Percentiles rank a stretch among this genome's conserved stretches.
Evolutionary conservation across 2,329 filamentous ascomycete genomes (phyloP).

Genomic region (Annulohypoxylon truncatum): DNA sequence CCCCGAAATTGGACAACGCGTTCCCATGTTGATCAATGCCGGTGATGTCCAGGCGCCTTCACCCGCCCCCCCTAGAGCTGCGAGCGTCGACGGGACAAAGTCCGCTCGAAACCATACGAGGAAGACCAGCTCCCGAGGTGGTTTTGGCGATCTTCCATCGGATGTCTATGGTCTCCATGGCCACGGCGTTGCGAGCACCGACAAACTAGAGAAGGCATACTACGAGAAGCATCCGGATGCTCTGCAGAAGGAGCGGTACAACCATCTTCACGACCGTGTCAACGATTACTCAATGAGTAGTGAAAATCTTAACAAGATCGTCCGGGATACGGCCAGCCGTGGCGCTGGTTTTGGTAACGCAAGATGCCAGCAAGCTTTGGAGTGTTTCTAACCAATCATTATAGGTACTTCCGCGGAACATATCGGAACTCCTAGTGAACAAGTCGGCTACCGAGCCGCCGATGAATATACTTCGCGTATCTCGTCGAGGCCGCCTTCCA

Average conservation of each 20-base stretch:
- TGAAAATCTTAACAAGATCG: conserved; percentile 89
- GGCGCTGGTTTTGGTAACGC: conserved; percentile 64
- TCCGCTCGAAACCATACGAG: conserved; percentile 70
- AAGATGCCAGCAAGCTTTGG: conserved; percentile 44
- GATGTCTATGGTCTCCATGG: conserved; percentile 95
- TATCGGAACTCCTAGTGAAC: conserved; percentile 84
- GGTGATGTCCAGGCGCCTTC: conserved; percentile 97
- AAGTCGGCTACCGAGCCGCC: conserved; percentile 87
- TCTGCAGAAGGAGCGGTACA: conserved; percentile 76
- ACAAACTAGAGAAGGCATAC: conserved; percentile 91
- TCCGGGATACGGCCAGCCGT: conserved; percentile 74
- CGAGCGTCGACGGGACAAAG: conserved; percentile 51
- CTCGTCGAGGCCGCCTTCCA: conserved; percentile 66
- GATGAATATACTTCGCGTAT: conserved; percentile 86
- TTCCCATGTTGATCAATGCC: conserved; percentile 92
- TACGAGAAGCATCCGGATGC: conserved; percentile 92
- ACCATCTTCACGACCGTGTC: conserved; percentile 65
- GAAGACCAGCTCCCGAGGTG: conserved; percentile 74
- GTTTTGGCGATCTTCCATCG: conserved; percentile 76
- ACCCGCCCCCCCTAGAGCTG: conserved; percentile 71
- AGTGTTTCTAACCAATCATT: conserved; percentile 50
- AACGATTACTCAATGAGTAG: conserved; percentile 87
- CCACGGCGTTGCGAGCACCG: conserved; percentile 79
- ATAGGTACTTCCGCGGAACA: conserved; percentile 73
- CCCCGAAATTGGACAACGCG: conserved; percentile 89